Evolutionary conservation across 202 grass and related monocot species (phyloP).

Genomic region (Hordeum pubiflorum): DNA sequence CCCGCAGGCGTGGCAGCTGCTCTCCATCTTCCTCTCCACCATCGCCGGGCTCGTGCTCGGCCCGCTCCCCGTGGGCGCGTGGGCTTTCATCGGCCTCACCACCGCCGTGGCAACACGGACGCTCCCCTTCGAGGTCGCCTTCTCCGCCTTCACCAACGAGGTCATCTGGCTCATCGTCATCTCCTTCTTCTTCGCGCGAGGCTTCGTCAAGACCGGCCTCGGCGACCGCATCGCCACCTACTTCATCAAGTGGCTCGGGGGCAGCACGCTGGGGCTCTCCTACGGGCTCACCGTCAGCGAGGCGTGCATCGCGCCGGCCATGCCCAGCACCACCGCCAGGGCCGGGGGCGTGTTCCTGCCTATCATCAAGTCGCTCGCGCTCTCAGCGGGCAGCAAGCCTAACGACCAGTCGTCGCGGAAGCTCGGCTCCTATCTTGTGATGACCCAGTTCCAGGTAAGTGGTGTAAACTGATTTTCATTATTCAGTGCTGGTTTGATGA

Average conservation of each 20-base stretch:
- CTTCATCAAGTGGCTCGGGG: slow-evolving; percentile 90
- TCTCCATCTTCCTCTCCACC: slow-evolving; percentile 87
- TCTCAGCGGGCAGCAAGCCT: slow-evolving; percentile 64
- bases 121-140: slow-evolving; percentile 68
- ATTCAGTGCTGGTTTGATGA: background rate
- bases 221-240: slow-evolving; percentile 89
- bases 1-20: slow-evolving; percentile 84
- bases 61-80: slow-evolving; percentile 78
- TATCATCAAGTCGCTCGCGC: slow-evolving; percentile 75
- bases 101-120: slow-evolving; percentile 57
- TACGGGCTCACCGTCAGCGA: slow-evolving; percentile 94
- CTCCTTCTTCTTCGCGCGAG: slow-evolving; percentile 93
- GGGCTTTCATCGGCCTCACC: slow-evolving; percentile 94
- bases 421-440: slow-evolving; percentile 79
- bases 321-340: slow-evolving; percentile 95
- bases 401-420: slow-evolving; percentile 64
- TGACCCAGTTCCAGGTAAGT: slow-evolving; percentile 87
- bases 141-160: slow-evolving; percentile 84
- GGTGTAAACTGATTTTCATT: background rate
- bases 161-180: slow-evolving; percentile 99
- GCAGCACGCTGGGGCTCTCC: slow-evolving; percentile 74
- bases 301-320: slow-evolving; percentile 84
- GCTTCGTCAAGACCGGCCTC: slow-evolving; percentile 92
- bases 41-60: slow-evolving; percentile 81
- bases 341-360: slow-evolving; percentile 86